phyloP scores from a whole-genome alignment of 768 basidiomycete genomes.

The Postia placenta region DNA sequence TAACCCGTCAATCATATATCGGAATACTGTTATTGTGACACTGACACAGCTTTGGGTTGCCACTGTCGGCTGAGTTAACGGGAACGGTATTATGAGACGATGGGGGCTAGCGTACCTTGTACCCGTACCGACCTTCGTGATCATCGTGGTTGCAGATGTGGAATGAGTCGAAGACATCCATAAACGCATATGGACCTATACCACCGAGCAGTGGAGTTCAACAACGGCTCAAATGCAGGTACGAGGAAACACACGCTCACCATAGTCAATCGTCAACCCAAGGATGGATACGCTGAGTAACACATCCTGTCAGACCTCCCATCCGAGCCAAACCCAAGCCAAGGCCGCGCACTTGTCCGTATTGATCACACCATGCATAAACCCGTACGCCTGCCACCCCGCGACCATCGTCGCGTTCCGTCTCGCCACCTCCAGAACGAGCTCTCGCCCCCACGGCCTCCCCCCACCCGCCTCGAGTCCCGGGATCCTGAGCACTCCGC shows the following conservation, averaged over 20 bases:
- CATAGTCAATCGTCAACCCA: conserved; percentile 76
- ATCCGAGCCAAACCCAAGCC: background rate
- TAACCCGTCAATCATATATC: background rate
- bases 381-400: conserved; percentile 91
- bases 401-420: conserved; percentile 92
- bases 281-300: conserved; percentile 67
- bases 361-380: conserved; percentile 96
- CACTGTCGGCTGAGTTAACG: background rate
- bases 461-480: conserved; percentile 30
- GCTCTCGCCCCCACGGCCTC: conserved; percentile 60
- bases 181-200: conserved; percentile 85
- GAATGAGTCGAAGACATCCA: conserved; percentile 82
- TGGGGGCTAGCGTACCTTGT: conserved; percentile 34
- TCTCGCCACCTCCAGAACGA: conserved; percentile 74
- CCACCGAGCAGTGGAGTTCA: background rate
- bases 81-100: background rate
- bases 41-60: conserved; percentile 2
- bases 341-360: conserved; percentile 70
- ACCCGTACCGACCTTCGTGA: conserved; percentile 70
- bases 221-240: conserved; percentile 1
- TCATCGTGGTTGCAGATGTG: conserved; percentile 95
- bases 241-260: conserved; percentile 24
- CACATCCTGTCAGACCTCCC: background rate
- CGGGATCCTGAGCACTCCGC: conserved; percentile 48
- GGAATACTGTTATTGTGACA: too few relatives aligned